Conservation (phyloP, 345 rosid species). For the Syzygium oleosum region DNA sequence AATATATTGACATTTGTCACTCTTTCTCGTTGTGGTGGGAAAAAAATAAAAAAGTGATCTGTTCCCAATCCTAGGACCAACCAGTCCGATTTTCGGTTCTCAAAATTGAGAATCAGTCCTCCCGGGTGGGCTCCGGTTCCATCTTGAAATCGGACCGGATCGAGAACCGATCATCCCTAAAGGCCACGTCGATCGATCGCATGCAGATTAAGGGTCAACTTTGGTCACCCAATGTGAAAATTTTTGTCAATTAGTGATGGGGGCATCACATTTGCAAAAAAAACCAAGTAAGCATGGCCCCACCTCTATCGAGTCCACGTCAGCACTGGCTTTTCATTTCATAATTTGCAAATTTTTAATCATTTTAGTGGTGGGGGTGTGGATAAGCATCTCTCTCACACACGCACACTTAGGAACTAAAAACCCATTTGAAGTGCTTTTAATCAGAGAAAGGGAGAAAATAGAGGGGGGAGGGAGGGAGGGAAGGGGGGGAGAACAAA, state of each 20-base stretch:
- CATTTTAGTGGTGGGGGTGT: conserved; percentile 10
- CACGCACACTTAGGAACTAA: background rate
- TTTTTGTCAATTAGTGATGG: background rate
- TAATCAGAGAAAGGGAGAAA: background rate
- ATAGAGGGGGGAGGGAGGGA: background rate
- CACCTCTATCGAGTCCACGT: conserved; percentile 16
- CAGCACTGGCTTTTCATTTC: background rate
- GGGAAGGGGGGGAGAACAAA: conserved; percentile 5
- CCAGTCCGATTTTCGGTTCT: too few relatives aligned
- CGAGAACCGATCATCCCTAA: too few relatives aligned
- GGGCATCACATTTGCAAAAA: background rate
- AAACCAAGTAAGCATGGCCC: background rate
- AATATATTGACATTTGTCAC: too few relatives aligned
- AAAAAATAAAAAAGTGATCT: too few relatives aligned
- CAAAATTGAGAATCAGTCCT: too few relatives aligned
- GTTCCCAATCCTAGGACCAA: too few relatives aligned
- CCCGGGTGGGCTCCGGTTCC: too few relatives aligned
- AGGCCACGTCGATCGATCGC: too few relatives aligned
- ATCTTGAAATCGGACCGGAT: too few relatives aligned
- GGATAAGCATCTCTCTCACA: conserved; percentile 25
- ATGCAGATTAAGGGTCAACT: background rate
- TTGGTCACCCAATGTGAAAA: background rate
- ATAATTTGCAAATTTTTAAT: background rate
- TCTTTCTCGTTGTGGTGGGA: too few relatives aligned
- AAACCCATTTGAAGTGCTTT: background rate